Evolutionary conservation across 1,139 yeast species (phyloP), one percentile per base, ranked within the genome.

Genomic region (Kluyveromyces sp.): DNA sequence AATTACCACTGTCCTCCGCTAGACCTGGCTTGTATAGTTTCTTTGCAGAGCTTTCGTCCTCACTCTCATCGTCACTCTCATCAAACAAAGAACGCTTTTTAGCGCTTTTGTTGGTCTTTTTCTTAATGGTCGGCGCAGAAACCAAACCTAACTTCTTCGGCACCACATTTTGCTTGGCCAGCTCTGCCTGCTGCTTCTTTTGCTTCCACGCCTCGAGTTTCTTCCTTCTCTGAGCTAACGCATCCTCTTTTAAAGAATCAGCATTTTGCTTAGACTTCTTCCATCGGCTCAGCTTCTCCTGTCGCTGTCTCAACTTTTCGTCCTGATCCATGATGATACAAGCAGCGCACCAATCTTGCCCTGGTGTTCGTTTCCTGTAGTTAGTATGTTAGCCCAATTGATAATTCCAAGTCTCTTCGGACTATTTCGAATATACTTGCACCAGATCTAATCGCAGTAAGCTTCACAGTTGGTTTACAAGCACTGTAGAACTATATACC

Each of bases 131-230:
- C 36, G 48, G 45, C 41, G 57, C 56, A 36, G 51, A 53, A 25
- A n/a, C n/a, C n/a, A n/a, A n/a, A n/a, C 54, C 52, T 12, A 57
- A 57, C 49, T 59, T 63, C 50, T 57, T 57, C 41, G 47, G 51
- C 52, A n/a, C n/a, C n/a, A n/a, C n/a, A n/a, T 64, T 66, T 70
- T 70, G 65, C 44, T 56, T 57, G 8, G 63, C 67, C 30, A 66
- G 49, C 35, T 60, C 57, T 25, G 19, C 20, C 15, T 36, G 16
- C 32, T 58, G 61, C 50, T 68, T 71, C 53, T 67, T 70, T 56
- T 58, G 60, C 54, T 69, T 70, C 74, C 74, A 69, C 1, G 67
- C 71, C 32, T 65, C 69, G 3, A 69, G 49, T 49, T 63, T 67
- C 48, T 58, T 59, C 33, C 58, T 60, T 39, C 60, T 49, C 25